Evolutionary conservation across 768 basidiomycete species (phyloP).

Genomic region (Xerocomus potaroensis): DNA sequence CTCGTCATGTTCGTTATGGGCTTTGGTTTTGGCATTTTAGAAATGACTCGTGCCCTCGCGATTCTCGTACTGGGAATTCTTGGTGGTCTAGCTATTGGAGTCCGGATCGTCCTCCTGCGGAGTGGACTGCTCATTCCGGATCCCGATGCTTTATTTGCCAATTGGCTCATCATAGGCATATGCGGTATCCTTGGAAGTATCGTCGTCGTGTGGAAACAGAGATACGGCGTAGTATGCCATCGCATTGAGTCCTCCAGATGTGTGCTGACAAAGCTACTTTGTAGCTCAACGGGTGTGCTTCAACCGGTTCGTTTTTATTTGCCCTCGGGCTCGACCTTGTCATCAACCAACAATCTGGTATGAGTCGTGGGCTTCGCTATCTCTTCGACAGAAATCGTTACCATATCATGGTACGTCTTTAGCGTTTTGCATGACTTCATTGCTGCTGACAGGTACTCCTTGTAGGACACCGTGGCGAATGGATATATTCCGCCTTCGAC

Average conservation of each 20-base stretch:
- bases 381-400: constrained; percentile 59
- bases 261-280: constrained; percentile 5
- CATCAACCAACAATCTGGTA: constrained; percentile 53
- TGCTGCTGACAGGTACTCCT: not conserved
- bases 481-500: constrained; percentile 49
- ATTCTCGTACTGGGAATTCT: constrained; percentile 43
- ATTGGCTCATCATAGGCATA: constrained; percentile 52
- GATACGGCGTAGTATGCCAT: constrained; percentile 46
- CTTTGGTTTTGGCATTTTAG: constrained; percentile 50
- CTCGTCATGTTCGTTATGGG: constrained; percentile 48
- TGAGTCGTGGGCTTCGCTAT: constrained; percentile 60
- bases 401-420: constrained; percentile 46
- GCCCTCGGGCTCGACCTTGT: constrained; percentile 54
- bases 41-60: constrained; percentile 45
- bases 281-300: constrained; percentile 48
- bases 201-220: constrained; percentile 41
- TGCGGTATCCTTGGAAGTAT: constrained; percentile 41
- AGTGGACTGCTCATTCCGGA: constrained; percentile 44
- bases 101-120: constrained; percentile 50
- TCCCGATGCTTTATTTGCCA: constrained; percentile 34
- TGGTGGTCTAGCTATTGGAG: constrained; percentile 55
- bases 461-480: constrained; percentile 43
- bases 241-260: not conserved
- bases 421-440: not conserved
- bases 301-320: constrained; percentile 57